A percentile compares a stretch with the other conserved stretches of the same genome.
These are phyloP conservation scores for Phytophthora hybrid DNA, from an alignment of 352 stramenopile species.

Conservation along the genomic window DNA sequence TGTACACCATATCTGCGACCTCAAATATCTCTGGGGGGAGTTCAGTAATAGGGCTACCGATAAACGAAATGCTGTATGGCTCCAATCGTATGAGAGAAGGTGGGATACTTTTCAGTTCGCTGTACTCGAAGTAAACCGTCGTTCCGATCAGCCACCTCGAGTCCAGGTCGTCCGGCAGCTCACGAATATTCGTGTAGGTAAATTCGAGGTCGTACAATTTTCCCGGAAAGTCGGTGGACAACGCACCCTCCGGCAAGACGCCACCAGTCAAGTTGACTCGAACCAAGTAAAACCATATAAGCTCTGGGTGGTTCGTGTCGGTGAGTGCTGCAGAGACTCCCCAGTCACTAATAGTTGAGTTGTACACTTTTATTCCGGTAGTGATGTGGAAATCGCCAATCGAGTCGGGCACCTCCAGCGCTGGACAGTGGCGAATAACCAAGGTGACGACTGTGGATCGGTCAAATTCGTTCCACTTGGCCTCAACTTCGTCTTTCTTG, in stretches of 20 bases:
- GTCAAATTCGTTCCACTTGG: conserved; percentile 5
- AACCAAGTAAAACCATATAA: conserved; percentile 32
- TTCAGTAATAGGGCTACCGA: conserved; percentile 22
- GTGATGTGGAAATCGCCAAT: conserved; percentile 34
- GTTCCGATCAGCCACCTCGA: conserved; percentile 33
- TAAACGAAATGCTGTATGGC: conserved; percentile 28
- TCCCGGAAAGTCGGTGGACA: conserved; percentile 15
- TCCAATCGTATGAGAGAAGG: conserved; percentile 13
- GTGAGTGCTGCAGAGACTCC: conserved; percentile 36
- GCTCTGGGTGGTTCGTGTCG: conserved; percentile 26
- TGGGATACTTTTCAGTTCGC: conserved; percentile 20
- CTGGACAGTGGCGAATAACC: conserved; percentile 39
- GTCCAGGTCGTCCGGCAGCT: conserved; percentile 47
- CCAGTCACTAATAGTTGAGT: conserved; percentile 43
- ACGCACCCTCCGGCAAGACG: conserved; percentile 14
- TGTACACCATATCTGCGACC: conserved; percentile 4
- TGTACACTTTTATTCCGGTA: conserved; percentile 46
- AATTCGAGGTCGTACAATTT: conserved; percentile 46
- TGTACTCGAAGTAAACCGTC: conserved; percentile 31
- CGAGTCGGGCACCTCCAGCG: conserved; percentile 28
- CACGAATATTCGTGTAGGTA: conserved; percentile 40
- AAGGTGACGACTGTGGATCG: conserved; percentile 30
- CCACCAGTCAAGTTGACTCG: conserved; percentile 31
- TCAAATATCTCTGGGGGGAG: conserved; percentile 2
- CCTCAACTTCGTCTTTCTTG: neutral